Evolutionary conservation across 495 filamentous ascomycete species (phyloP).

Genomic region (Aspergillus taichungensis): DNA sequence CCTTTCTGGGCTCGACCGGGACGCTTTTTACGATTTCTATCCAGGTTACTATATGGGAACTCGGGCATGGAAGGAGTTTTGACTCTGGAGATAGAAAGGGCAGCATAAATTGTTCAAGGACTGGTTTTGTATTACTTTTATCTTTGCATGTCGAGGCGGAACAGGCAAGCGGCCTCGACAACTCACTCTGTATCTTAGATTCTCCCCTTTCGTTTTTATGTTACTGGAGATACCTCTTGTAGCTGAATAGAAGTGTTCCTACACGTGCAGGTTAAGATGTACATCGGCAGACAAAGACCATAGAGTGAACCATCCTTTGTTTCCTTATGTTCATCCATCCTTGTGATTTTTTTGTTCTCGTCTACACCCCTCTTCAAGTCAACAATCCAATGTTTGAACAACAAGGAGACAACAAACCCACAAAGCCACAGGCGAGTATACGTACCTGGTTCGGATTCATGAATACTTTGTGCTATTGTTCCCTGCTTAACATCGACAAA

Average conservation of each 20-base stretch:
- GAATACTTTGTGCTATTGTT: no score
- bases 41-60: slow-evolving; percentile 13
- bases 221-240: background rate
- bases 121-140: slow-evolving; percentile 9
- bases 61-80: slow-evolving; percentile 36
- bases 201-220: slow-evolving; percentile 1
- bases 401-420: no score
- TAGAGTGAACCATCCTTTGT: no score
- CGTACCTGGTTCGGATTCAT: no score
- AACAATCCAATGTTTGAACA: no score
- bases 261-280: background rate
- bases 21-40: slow-evolving; percentile 8
- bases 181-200: slow-evolving; percentile 14
- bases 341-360: no score
- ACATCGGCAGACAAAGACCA: background rate
- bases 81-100: slow-evolving; percentile 15
- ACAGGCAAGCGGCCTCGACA: background rate
- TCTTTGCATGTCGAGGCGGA: slow-evolving; percentile 10
- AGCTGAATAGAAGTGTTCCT: background rate
- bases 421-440: no score
- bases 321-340: no score
- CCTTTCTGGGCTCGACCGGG: slow-evolving; percentile 1
- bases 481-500: no score
- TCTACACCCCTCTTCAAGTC: no score
- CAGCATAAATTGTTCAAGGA: slow-evolving; percentile 21